phyloP scores from a whole-genome alignment of 2,329 filamentous ascomycete species.

The Cryphonectria naterciae region DNA sequence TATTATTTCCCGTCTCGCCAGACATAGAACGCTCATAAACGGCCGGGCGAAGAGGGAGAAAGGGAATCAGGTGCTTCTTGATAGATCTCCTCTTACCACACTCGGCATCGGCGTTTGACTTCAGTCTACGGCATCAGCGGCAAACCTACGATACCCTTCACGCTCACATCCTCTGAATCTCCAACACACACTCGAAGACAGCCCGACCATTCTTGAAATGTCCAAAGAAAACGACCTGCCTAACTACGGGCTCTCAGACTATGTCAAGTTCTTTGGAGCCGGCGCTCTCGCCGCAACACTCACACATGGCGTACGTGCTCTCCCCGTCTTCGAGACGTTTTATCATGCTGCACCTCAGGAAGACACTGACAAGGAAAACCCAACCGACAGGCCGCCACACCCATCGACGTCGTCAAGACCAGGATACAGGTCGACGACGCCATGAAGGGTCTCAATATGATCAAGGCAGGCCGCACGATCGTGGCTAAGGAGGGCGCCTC shows the following conservation, averaged over 20 bases:
- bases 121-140: not conserved
- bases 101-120: not conserved
- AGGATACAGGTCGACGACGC: slow-evolving; percentile 86
- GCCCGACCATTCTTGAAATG: slow-evolving; percentile 5
- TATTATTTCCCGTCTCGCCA: not conserved
- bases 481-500: slow-evolving; percentile 77
- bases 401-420: slow-evolving; percentile 79
- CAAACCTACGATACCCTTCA: not conserved
- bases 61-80: not conserved
- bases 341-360: not conserved
- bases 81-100: not conserved
- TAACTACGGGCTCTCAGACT: slow-evolving; percentile 48
- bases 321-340: not conserved
- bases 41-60: not conserved
- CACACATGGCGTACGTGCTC: slow-evolving; percentile 52
- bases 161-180: not conserved
- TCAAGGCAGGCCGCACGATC: slow-evolving; percentile 78
- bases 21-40: not conserved
- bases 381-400: slow-evolving; percentile 53
- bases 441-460: slow-evolving; percentile 83
- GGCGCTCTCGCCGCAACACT: slow-evolving; percentile 56
- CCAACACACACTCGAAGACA: not conserved
- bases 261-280: slow-evolving; percentile 57
- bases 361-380: not conserved
- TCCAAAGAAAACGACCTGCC: slow-evolving; percentile 39